Base-by-base conservation (phyloP, 768 basidiomycete genomes). In the Mycena floridula region DNA sequence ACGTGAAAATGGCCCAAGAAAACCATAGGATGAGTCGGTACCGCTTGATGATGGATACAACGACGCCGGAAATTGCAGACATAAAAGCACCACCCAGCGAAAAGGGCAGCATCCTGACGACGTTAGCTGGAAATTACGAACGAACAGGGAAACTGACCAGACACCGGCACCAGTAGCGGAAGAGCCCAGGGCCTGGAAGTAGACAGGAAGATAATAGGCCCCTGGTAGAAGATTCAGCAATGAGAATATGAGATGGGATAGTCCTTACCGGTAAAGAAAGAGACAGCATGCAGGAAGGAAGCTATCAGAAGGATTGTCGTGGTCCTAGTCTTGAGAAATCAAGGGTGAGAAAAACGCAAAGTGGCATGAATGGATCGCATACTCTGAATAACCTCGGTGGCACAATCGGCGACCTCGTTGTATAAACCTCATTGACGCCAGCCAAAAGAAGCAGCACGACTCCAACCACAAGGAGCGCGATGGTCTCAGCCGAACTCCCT, bases 311-410 rank as follows among this genome's bases (percentile, higher is more conserved):
- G 59, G 22, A 82, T 67, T 1, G 63, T 67, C 6, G 85, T 89
- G 3, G 86, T 90, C 23, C 85, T 78, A n/a, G 82, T 87, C 82
- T 82, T 47, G 3, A 27, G 37, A 23, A 1, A 27, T 45, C 13
- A 4, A 28, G 38, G n/a, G 20, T 16, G 8, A 11, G 12, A n/a
- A 40, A 12, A 4, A 26, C 24, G 12, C 15, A 26, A 7, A 26
- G 21, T 2, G 13, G 23, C 3, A n/a, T 23, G 37, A 5, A 25
- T 37, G 5, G 28, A 32, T 20, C 40, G 22, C 65, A 30, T 43
- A 79, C 83, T 65, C 77, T 79, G 67, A 89, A 89, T 24, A 89
- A 55, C 9, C 88, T 77, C 7, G 85, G 78, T 20, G 88, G 88
- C 11, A 90, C 53, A 44, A 90, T 84, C 0, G 85, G 82, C 4